A percentile compares a stretch with the other conserved stretches of the same genome.
These are phyloP conservation scores for Penicillium canariense DNA, from an alignment of 495 filamentous ascomycete species.

Conservation along the genomic window DNA sequence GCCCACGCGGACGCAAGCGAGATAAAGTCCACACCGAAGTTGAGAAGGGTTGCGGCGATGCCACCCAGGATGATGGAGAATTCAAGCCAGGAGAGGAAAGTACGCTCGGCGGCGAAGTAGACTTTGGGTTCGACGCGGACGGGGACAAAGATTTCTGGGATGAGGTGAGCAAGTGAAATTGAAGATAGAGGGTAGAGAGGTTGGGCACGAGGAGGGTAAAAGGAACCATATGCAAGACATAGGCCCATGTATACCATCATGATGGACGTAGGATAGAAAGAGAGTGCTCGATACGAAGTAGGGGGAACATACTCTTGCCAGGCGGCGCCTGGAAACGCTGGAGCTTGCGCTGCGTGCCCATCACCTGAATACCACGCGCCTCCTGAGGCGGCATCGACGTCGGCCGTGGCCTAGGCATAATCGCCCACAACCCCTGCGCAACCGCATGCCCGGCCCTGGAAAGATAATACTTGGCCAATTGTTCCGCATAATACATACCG, in stretches of 20 bases:
- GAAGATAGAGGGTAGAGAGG: too few species aligned
- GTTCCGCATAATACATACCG: conserved; percentile 64
- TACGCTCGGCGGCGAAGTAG: conserved; percentile 93
- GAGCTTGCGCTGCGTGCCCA: conserved; percentile 54
- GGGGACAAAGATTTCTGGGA: conserved; percentile 82
- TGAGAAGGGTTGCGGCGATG: conserved; percentile 87
- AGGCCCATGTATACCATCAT: too few species aligned
- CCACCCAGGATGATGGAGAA: conserved; percentile 91
- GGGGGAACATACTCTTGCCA: conserved; percentile 66
- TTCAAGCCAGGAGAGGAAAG: conserved; percentile 96
- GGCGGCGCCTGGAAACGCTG: conserved; percentile 79
- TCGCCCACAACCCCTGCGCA: conserved; percentile 42
- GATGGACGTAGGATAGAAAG: too few species aligned
- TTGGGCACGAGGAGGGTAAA: too few species aligned
- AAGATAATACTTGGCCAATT: conserved; percentile 50
- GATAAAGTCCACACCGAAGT: conserved; percentile 64
- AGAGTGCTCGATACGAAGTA: too few species aligned
- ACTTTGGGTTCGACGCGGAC: conserved; percentile 97
- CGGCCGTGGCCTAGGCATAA: conserved; percentile 59
- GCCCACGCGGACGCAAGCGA: conserved; percentile 66
- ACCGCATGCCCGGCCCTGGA: conserved; percentile 39
- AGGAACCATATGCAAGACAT: too few species aligned
- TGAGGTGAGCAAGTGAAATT: too few species aligned
- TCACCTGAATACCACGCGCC: conserved; percentile 44
- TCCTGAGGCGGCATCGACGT: conserved; percentile 56